Evolutionary conservation across 1,284 basidiomycete species (phyloP).

Genomic region (Schizophyllum amplum): DNA sequence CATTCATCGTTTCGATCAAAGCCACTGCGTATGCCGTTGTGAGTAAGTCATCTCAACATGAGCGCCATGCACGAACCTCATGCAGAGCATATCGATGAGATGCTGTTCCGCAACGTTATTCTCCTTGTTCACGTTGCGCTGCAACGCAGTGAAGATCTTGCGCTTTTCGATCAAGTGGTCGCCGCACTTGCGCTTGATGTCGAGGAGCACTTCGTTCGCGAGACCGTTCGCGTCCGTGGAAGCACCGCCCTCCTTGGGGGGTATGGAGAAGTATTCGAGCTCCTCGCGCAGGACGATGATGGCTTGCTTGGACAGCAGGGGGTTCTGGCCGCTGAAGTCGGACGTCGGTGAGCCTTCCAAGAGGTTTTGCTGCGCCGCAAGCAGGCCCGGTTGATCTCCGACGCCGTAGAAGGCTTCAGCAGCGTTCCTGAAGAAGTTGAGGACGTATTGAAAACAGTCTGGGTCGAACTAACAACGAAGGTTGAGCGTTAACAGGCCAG

Average conservation of each 20-base stretch:
- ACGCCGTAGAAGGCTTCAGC: conserved; percentile 93
- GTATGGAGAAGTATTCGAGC: conserved; percentile 96
- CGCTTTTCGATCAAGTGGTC: conserved; percentile 81
- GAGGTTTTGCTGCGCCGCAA: conserved; percentile 74
- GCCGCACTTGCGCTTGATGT: conserved; percentile 80
- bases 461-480: conserved; percentile 77
- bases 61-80: conserved; percentile 61
- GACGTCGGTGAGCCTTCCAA: conserved; percentile 51
- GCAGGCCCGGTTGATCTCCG: conserved; percentile 61
- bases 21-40: conserved; percentile 47
- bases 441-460: conserved; percentile 89
- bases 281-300: conserved; percentile 98
- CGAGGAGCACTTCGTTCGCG: conserved; percentile 68
- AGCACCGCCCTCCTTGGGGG: conserved; percentile 56
- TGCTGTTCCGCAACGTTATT: conserved; percentile 99
- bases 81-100: conserved; percentile 99
- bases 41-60: conserved; percentile 1
- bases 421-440: conserved; percentile 84
- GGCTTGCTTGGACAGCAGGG: conserved; percentile 91
- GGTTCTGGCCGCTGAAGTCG: conserved; percentile 76
- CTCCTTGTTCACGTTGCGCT: conserved; percentile 98
- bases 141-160: conserved; percentile 95
- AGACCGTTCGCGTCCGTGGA: conserved; percentile 72
- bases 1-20: conserved; percentile 95
- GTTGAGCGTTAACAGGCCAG: conserved; percentile 2